These are phyloP conservation scores for Gliomastix tumulicola DNA, from an alignment of 2,329 filamentous ascomycete genomes.

Conservation along the genomic window DNA sequence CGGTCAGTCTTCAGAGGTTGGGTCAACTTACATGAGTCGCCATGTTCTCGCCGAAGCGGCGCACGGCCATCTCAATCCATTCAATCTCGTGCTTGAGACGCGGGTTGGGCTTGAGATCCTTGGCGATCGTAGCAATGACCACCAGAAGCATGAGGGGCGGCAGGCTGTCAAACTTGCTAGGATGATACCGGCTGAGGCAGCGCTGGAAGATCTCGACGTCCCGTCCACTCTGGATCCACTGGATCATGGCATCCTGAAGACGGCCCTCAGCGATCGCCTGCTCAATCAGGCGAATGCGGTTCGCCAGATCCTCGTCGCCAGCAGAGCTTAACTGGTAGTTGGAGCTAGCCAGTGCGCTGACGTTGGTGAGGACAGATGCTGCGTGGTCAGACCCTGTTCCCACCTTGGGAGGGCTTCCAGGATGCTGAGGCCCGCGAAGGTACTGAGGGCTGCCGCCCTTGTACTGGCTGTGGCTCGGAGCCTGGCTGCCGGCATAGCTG, in stretches of 20 bases:
- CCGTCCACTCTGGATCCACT: slow-evolving; percentile 59
- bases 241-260: slow-evolving; percentile 56
- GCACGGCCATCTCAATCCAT: slow-evolving; percentile 55
- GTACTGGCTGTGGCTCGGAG: slow-evolving; percentile 21
- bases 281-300: slow-evolving; percentile 52
- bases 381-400: too few species aligned
- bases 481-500: slow-evolving; percentile 24
- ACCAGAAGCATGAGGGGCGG: slow-evolving; percentile 57
- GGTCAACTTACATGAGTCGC: slow-evolving; percentile 43
- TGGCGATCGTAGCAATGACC: slow-evolving; percentile 56
- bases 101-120: slow-evolving; percentile 45
- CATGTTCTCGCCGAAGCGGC: slow-evolving; percentile 41
- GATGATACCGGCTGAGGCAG: slow-evolving; percentile 27
- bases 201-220: slow-evolving; percentile 56
- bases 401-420: slow-evolving; percentile 15
- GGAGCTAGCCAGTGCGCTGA: slow-evolving; percentile 24
- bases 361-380: slow-evolving; percentile 14
- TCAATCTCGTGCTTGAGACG: slow-evolving; percentile 48
- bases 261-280: slow-evolving; percentile 53
- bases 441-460: slow-evolving; percentile 27
- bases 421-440: slow-evolving; percentile 23
- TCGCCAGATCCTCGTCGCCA: slow-evolving; percentile 43
- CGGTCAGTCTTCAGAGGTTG: too few species aligned
- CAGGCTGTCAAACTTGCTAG: slow-evolving; percentile 41
- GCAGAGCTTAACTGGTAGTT: too few species aligned